phyloP scores from a whole-genome alignment of 1,139 yeast genomes.

The Zygotorulaspora mrakii region DNA sequence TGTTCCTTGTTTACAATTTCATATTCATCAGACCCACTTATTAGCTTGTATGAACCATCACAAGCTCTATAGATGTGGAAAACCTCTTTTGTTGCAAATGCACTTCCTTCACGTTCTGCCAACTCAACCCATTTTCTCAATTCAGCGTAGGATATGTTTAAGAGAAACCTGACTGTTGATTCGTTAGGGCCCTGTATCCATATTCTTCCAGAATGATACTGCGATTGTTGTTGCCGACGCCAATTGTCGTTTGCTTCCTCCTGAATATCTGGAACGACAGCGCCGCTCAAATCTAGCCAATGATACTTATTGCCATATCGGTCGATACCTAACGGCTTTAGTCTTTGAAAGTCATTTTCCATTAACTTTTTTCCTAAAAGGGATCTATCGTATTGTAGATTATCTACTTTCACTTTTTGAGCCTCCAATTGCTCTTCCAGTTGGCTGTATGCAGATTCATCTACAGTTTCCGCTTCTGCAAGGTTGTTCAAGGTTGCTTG shows the following conservation, averaged over 20 bases:
- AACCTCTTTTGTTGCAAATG: conserved; percentile 31
- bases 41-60: conserved; percentile 23
- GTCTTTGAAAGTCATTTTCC: conserved; percentile 74
- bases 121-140: conserved; percentile 37
- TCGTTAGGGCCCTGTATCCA: conserved; percentile 92
- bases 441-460: conserved; percentile 6
- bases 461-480: conserved; percentile 6
- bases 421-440: conserved; percentile 14
- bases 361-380: conserved; percentile 54
- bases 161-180: conserved; percentile 51
- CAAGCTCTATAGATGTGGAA: conserved; percentile 21
- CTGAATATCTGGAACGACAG: conserved; percentile 54
- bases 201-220: conserved; percentile 64
- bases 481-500: conserved; percentile 10
- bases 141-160: conserved; percentile 40
- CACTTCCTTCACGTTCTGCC: conserved; percentile 25
- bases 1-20: conserved; percentile 44
- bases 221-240: conserved; percentile 38
- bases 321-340: conserved; percentile 76
- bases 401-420: conserved; percentile 38
- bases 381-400: conserved; percentile 45
- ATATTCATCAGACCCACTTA: conserved; percentile 26
- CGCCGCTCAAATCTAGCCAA: conserved; percentile 91
- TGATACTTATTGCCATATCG: conserved; percentile 82
- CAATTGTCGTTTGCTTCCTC: conserved; percentile 41